Base-by-base conservation (phyloP, 2,329 filamentous ascomycete genomes). In the Chrysoporthe deuterocubensis region DNA sequence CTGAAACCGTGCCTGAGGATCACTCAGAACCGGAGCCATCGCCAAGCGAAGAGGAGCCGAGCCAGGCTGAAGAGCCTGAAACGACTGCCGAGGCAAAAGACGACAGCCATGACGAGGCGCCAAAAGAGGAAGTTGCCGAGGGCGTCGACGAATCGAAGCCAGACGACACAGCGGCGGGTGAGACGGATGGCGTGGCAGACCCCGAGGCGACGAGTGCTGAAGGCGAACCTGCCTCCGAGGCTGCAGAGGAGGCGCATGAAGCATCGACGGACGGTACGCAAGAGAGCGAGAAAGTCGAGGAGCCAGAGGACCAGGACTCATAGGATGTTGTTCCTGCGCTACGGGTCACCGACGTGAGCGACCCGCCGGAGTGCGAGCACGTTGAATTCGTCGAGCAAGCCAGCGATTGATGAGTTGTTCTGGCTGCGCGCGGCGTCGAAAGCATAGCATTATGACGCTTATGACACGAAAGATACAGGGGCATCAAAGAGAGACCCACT, bases 1-100 rank as follows among this genome's bases (percentile, higher is more conserved):
- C 77, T 70, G 78, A 76, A 4, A 67, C 69, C 26, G 65, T 71
- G 32, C 21, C 64, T 9, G 70, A 58, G 9, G 62, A 66, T 34
- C 37, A 62, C n/a, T 56, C 62, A 54, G 52, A 66, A 50, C 32
- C 37, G 34, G 66, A 68, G 40, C 57, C 52, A 48, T 26, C 32
- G 46, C 16, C 46, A 4, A 69, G 76, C 40, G 75, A 75, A 58
- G 71, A 73, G 13, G 71, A 73, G 46, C 21, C 56, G 8, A 62
- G 48, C 21, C 34, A 46, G 9, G 14, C n/a, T n/a, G 56, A 64
- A 16, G 61, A 66, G 7, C 11, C 61, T 14, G 67, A 54, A 52
- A 5, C 64, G 26, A 58, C 61, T 18, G 37, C 42, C 16, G 46
- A 21, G 26, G 16, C 40, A 48, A 8, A 68, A 18, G 56, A 42